Evolutionary conservation across 176 grass and related monocot species (phyloP).

Genomic region (Rhynchospora pubera): DNA sequence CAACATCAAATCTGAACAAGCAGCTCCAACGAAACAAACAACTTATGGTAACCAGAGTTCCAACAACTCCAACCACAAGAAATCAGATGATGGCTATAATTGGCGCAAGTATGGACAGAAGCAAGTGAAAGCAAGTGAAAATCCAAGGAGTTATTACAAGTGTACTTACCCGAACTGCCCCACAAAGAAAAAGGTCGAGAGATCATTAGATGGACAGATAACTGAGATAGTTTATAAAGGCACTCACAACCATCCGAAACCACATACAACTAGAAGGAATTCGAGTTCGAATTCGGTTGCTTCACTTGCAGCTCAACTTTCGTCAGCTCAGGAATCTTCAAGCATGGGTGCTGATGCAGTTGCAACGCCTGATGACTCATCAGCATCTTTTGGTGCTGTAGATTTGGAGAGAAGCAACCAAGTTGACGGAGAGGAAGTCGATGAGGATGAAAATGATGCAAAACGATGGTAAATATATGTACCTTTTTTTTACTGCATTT

Average conservation of each 20-base stretch:
- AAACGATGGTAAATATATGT: slow-evolving; percentile 30
- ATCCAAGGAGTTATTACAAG: slow-evolving; percentile 45
- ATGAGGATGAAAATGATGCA: slow-evolving; percentile 24
- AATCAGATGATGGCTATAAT: slow-evolving; percentile 42
- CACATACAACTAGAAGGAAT: slow-evolving; percentile 23
- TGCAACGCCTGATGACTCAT: slow-evolving; percentile 29
- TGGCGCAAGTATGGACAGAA: slow-evolving; percentile 49
- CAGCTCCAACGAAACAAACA: not conserved
- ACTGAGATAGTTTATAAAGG: slow-evolving; percentile 52
- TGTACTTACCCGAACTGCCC: slow-evolving; percentile 33
- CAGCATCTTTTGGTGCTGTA: slow-evolving; percentile 25
- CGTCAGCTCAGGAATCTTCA: slow-evolving; percentile 13
- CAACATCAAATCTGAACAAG: slow-evolving; percentile 13
- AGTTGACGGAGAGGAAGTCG: slow-evolving; percentile 1
- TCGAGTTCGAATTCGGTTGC: slow-evolving; percentile 16
- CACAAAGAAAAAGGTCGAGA: slow-evolving; percentile 45
- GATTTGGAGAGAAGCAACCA: slow-evolving; percentile 14
- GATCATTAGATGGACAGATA: slow-evolving; percentile 28
- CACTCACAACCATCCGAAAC: slow-evolving; percentile 35
- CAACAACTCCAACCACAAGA: slow-evolving; percentile 5
- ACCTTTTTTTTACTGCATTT: not conserved
- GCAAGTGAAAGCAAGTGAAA: slow-evolving; percentile 43
- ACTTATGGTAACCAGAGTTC: not conserved
- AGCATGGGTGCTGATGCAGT: slow-evolving; percentile 17
- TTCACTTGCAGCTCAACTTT: slow-evolving; percentile 14